Percentiles rank a stretch among this genome's conserved stretches.
Conservation (phyloP, 2,329 filamentous ascomycete species). For the Paracoccidioides lutzii region DNA sequence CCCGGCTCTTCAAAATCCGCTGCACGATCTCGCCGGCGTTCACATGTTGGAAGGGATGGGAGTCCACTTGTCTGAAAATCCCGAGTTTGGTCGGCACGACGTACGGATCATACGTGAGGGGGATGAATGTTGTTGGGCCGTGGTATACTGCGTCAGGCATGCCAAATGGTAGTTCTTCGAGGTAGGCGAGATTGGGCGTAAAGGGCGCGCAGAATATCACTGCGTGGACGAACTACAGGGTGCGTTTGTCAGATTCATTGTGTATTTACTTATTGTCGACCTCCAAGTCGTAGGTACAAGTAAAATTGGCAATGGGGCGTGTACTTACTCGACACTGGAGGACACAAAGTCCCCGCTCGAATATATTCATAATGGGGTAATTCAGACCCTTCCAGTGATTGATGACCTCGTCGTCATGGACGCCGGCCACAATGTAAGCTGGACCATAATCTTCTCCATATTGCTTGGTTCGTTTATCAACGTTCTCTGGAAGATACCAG, state of each 20-base stretch:
- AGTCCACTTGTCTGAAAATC: constrained; percentile 67
- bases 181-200: constrained; percentile 64
- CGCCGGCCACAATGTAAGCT: constrained; percentile 78
- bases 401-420: constrained; percentile 90
- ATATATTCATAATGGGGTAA: constrained; percentile 99
- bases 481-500: constrained; percentile 59
- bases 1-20: constrained; percentile 74
- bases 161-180: constrained; percentile 60
- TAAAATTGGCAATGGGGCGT: neutral
- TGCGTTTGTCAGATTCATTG: constrained; percentile 7
- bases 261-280: neutral
- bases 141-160: constrained; percentile 78
- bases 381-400: constrained; percentile 96
- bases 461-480: constrained; percentile 49
- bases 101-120: constrained; percentile 65
- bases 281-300: neutral
- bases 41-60: constrained; percentile 70
- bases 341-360: constrained; percentile 88
- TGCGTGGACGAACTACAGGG: constrained; percentile 62
- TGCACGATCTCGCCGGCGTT: constrained; percentile 88
- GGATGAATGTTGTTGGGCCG: constrained; percentile 88
- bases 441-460: constrained; percentile 63
- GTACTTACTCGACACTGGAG: constrained; percentile 72
- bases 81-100: constrained; percentile 64
- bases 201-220: constrained; percentile 87